phyloP scores from a whole-genome alignment of 495 filamentous ascomycete genomes.

The Daldinia grandis region DNA sequence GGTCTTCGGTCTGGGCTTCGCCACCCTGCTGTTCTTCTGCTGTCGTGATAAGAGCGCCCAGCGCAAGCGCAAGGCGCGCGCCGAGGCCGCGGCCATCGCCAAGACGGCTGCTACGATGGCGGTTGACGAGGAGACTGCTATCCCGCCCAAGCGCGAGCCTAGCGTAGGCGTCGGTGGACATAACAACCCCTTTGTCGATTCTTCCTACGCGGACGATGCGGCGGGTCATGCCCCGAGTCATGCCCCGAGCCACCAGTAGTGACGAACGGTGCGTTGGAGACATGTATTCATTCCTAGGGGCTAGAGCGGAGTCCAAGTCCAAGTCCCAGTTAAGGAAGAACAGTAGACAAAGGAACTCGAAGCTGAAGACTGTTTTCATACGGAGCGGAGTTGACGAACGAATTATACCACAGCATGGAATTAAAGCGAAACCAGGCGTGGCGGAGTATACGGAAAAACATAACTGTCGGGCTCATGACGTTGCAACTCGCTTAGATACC shows the following conservation, averaged over 20 bases:
- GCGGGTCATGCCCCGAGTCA: neutral
- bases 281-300: neutral
- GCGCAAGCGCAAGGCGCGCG: conserved; percentile 43
- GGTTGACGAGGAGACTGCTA: neutral
- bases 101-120: conserved; percentile 47
- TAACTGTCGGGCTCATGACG: neutral
- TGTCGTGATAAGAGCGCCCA: conserved; percentile 49
- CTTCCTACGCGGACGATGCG: neutral
- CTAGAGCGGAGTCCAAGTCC: neutral
- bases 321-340: neutral
- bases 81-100: conserved; percentile 50
- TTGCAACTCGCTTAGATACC: neutral
- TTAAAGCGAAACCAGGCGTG: neutral
- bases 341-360: neutral
- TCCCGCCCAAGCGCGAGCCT: neutral
- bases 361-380: neutral
- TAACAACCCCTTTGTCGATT: neutral
- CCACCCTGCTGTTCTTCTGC: conserved; percentile 52
- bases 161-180: neutral
- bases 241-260: neutral
- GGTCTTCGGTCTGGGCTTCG: conserved; percentile 42
- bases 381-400: neutral
- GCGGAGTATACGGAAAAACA: neutral
- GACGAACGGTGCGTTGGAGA: neutral
- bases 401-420: neutral